phyloP scores from a whole-genome alignment of 345 rosid genomes.

The Hibiscus tridactylites region DNA sequence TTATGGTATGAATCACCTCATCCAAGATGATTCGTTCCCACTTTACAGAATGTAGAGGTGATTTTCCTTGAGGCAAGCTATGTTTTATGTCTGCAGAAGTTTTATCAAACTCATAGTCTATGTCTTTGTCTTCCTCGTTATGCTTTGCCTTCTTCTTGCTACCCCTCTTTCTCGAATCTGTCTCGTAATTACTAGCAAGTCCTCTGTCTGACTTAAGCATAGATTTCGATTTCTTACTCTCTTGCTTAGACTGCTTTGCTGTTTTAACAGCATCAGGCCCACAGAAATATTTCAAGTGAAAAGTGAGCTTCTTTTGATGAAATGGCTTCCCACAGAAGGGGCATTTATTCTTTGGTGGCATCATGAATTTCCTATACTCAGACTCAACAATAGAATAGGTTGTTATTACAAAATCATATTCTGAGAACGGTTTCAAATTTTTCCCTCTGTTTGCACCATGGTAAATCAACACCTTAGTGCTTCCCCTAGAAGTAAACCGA shows the following conservation, averaged over 20 bases:
- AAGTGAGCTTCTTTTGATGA: slow-evolving; percentile 32
- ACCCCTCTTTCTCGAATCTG: slow-evolving; percentile 16
- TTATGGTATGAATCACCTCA: slow-evolving; percentile 43
- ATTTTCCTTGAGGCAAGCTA: slow-evolving; percentile 30
- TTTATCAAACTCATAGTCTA: slow-evolving; percentile 3
- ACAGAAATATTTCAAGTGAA: slow-evolving; percentile 64
- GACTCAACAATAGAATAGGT: slow-evolving; percentile 76
- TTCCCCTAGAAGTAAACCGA: slow-evolving; percentile 66
- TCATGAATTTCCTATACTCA: slow-evolving; percentile 61
- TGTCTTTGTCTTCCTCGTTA: slow-evolving; percentile 14
- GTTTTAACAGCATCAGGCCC: slow-evolving; percentile 78
- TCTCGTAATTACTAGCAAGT: slow-evolving; percentile 15
- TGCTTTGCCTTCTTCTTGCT: slow-evolving; percentile 20
- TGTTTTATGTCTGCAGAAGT: slow-evolving; percentile 7
- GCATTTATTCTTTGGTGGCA: slow-evolving; percentile 68
- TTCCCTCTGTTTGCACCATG: slow-evolving; percentile 72
- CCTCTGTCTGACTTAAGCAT: background rate
- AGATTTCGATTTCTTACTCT: slow-evolving; percentile 42
- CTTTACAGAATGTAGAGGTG: slow-evolving; percentile 63
- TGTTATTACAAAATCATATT: slow-evolving; percentile 80
- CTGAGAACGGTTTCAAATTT: slow-evolving; percentile 37
- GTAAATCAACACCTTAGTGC: slow-evolving; percentile 70
- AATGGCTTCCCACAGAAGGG: slow-evolving; percentile 53
- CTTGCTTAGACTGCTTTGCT: slow-evolving; percentile 72
- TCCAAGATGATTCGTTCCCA: slow-evolving; percentile 91